phyloP scores from a whole-genome alignment of 169 alveolate species.

The Plasmodium gonderi region DNA sequence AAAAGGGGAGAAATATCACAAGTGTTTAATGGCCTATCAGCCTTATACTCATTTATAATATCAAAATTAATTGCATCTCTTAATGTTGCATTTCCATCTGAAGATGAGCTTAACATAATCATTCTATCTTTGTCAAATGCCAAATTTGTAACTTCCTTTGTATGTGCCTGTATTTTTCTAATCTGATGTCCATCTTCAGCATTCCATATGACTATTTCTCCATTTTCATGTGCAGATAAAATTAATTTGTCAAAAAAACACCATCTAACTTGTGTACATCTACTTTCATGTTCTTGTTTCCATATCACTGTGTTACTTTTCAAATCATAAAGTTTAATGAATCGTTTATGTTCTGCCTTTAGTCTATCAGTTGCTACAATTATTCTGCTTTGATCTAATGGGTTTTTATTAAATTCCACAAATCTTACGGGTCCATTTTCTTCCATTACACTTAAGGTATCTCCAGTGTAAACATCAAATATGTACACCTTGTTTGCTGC shows the following conservation, averaged over 20 bases:
- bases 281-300: slow-evolving; percentile 79
- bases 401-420: slow-evolving; percentile 90
- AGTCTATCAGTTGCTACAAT: slow-evolving; percentile 90
- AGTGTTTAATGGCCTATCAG: slow-evolving; percentile 91
- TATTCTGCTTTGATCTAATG: slow-evolving; percentile 86
- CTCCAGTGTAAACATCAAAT: slow-evolving; percentile 89
- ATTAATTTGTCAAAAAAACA: slow-evolving; percentile 91
- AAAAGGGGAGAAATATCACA: slow-evolving; percentile 90
- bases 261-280: slow-evolving; percentile 90
- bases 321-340: slow-evolving; percentile 85
- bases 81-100: slow-evolving; percentile 91
- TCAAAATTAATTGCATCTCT: slow-evolving; percentile 89
- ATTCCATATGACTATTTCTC: slow-evolving; percentile 87
- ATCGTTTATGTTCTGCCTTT: slow-evolving; percentile 80
- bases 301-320: slow-evolving; percentile 16
- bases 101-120: slow-evolving; percentile 88
- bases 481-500: slow-evolving; percentile 88
- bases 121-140: slow-evolving; percentile 88
- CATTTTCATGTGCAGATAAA: slow-evolving; percentile 91
- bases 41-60: slow-evolving; percentile 85
- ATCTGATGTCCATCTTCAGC: slow-evolving; percentile 84
- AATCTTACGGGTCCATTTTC: slow-evolving; percentile 88
- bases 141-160: slow-evolving; percentile 87
- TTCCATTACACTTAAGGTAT: slow-evolving; percentile 78
- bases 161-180: slow-evolving; percentile 86